Conservation (phyloP, 805 yeast genomes). For the Ogataea sp. region DNA sequence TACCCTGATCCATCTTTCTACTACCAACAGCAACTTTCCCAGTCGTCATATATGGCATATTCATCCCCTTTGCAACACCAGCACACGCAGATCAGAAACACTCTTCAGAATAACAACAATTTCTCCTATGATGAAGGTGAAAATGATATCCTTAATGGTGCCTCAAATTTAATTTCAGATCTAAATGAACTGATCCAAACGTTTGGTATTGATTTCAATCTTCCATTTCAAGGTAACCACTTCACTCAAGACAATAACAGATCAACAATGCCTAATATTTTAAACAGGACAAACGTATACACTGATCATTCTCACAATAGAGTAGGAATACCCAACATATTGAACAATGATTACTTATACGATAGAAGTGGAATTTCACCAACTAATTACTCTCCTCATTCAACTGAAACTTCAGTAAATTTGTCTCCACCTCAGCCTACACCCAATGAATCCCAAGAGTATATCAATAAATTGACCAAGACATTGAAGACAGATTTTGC, state of each 20-base stretch:
- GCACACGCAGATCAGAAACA: not conserved
- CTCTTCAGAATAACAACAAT: not conserved
- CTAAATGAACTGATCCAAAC: conserved; percentile 25
- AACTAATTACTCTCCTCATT: conserved; percentile 13
- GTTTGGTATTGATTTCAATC: conserved; percentile 17
- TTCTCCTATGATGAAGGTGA: conserved; percentile 19
- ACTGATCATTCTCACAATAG: not conserved
- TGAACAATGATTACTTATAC: not conserved
- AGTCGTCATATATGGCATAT: not conserved
- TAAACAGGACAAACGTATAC: too few species aligned
- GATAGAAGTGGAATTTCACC: conserved; percentile 15
- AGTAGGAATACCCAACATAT: not conserved
- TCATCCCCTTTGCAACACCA: not conserved
- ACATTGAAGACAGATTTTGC: conserved; percentile 13
- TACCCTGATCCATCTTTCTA: too few species aligned
- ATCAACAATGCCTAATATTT: too few species aligned
- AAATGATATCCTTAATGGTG: conserved; percentile 24
- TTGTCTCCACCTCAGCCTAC: not conserved
- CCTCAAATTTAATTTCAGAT: conserved; percentile 26
- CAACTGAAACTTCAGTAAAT: conserved; percentile 4
- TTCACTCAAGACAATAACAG: too few species aligned
- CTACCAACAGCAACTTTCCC: too few species aligned
- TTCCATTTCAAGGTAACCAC: conserved; percentile 3
- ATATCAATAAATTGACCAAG: conserved; percentile 15
- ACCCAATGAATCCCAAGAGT: conserved; percentile 4